phyloP scores from a whole-genome alignment of 441 rosid genomes.

The Sinapis alba region DNA sequence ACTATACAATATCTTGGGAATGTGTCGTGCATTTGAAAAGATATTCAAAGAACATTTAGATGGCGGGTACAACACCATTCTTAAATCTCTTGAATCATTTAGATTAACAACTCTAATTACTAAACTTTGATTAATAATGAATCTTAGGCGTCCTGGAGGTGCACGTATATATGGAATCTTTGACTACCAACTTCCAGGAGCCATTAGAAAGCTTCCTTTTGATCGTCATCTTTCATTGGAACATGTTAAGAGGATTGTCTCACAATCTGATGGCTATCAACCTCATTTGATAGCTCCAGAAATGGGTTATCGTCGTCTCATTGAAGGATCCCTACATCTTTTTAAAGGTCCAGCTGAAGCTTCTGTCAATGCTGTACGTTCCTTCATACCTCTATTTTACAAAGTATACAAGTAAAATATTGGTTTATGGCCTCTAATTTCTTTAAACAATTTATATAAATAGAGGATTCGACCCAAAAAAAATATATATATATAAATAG shows the following conservation, averaged over 20 bases:
- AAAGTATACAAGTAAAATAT: not conserved
- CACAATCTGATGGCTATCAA: slow-evolving; percentile 90
- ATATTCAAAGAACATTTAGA: slow-evolving; percentile 94
- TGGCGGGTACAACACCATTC: slow-evolving; percentile 67
- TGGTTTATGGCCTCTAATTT: not conserved
- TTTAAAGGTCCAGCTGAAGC: slow-evolving; percentile 89
- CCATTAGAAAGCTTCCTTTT: slow-evolving; percentile 80
- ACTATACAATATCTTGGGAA: slow-evolving; percentile 81
- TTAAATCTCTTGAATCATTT: too few relatives aligned
- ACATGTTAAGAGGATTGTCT: slow-evolving; percentile 68
- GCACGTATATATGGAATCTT: slow-evolving; percentile 89
- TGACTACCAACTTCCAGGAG: slow-evolving; percentile 87
- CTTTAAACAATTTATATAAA: not conserved
- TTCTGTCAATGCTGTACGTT: slow-evolving; percentile 80
- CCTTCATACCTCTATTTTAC: not conserved
- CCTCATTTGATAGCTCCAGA: slow-evolving; percentile 91
- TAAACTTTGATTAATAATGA: slow-evolving; percentile 1
- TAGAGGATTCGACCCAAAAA: too few relatives aligned
- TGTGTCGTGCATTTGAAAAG: slow-evolving; percentile 90
- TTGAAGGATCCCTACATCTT: slow-evolving; percentile 64
- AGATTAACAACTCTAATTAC: not conserved
- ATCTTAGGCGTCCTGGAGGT: slow-evolving; percentile 87
- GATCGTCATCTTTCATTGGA: slow-evolving; percentile 81
- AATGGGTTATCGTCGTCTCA: slow-evolving; percentile 79
- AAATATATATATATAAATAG: not conserved